Conservation (phyloP, 352 stramenopile species). For the Thalassiosira tumida region DNA sequence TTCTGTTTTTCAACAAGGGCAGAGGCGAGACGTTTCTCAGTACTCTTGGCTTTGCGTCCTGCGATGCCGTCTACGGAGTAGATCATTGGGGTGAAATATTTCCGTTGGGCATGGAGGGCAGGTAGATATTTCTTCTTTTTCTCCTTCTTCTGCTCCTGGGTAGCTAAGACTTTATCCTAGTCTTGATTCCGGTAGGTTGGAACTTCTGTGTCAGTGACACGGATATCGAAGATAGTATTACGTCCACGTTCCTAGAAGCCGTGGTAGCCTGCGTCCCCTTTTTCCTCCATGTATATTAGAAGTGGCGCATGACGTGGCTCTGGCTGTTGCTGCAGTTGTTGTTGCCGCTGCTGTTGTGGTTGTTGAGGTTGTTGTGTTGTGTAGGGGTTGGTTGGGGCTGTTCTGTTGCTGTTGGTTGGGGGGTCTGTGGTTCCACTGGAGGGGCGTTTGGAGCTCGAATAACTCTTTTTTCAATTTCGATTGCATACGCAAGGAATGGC, state of each 20-base stretch:
- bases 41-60: slow-evolving; percentile 51
- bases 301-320: too few relatives aligned
- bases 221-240: slow-evolving; percentile 73
- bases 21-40: not conserved
- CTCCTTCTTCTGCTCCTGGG: slow-evolving; percentile 61
- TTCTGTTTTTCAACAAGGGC: not conserved
- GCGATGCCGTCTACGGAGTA: slow-evolving; percentile 70
- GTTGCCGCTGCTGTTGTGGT: too few relatives aligned
- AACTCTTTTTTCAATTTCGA: too few relatives aligned
- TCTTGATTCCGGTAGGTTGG: slow-evolving; percentile 43
- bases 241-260: slow-evolving; percentile 7
- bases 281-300: too few relatives aligned
- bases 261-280: not conserved
- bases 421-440: too few relatives aligned
- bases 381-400: too few relatives aligned
- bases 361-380: too few relatives aligned
- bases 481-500: too few relatives aligned
- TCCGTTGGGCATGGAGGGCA: slow-evolving; percentile 34
- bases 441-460: too few relatives aligned
- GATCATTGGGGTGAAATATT: slow-evolving; percentile 61
- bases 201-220: slow-evolving; percentile 71
- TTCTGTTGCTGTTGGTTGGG: too few relatives aligned
- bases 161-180: slow-evolving; percentile 33
- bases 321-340: too few relatives aligned
- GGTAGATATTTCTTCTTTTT: slow-evolving; percentile 77